Conservation (phyloP, 116 monocot genomes). For the Dioscorea cayenensis region DNA sequence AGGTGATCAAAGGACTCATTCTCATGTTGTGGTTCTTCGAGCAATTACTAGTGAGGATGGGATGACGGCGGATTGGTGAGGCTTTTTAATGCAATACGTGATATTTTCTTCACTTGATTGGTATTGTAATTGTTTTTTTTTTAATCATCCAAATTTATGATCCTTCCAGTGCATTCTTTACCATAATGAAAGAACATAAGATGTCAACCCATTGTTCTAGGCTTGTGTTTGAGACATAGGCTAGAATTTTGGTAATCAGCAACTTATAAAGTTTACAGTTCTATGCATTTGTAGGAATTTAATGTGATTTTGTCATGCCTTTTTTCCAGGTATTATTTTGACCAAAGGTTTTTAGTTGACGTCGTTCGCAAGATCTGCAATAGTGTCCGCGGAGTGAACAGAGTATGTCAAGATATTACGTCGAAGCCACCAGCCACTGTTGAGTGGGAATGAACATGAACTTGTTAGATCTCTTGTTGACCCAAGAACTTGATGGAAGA, state of each 20-base stretch:
- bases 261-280: too few species aligned
- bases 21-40: conserved; percentile 76
- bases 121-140: background rate
- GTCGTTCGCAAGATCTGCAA: conserved; percentile 94
- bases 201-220: too few species aligned
- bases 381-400: conserved; percentile 76
- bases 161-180: background rate
- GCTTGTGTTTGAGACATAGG: too few species aligned
- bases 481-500: too few species aligned
- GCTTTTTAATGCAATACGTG: background rate
- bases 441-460: conserved; percentile 69
- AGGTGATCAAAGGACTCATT: conserved; percentile 92
- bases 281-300: too few species aligned
- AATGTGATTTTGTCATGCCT: too few species aligned
- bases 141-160: background rate
- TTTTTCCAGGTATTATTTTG: conserved; percentile 78
- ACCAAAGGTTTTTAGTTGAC: conserved; percentile 72
- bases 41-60: conserved; percentile 96
- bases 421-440: conserved; percentile 94
- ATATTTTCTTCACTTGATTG: background rate
- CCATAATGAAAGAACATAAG: too few species aligned
- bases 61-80: conserved; percentile 96
- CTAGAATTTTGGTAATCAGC: too few species aligned
- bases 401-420: conserved; percentile 84
- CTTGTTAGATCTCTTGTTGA: background rate